phyloP scores from a whole-genome alignment of 2,329 filamentous ascomycete species.

The Xylariaceae sp. region DNA sequence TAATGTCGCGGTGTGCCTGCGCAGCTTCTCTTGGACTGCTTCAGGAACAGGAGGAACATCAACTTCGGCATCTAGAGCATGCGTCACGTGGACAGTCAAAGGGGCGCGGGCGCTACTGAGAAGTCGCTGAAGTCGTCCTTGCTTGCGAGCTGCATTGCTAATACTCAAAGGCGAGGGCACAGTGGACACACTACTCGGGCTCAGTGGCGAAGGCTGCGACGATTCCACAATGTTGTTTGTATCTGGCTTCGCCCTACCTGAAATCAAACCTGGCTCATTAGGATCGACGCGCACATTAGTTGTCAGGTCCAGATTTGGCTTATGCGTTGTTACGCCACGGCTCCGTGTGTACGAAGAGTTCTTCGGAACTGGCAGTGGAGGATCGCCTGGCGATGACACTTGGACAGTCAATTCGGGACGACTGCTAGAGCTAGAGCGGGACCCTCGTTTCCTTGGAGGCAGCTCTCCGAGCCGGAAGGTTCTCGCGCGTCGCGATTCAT shows the following conservation, averaged over 20 bases:
- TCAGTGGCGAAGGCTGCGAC: constrained; percentile 24
- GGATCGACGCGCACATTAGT: background rate
- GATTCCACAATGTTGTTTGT: constrained; percentile 6
- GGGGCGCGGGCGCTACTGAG: constrained; percentile 33
- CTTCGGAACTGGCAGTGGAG: constrained; percentile 34
- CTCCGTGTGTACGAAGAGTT: constrained; percentile 28
- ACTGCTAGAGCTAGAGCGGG: background rate
- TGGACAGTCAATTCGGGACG: background rate
- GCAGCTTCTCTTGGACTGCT: constrained; percentile 34
- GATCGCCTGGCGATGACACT: constrained; percentile 15
- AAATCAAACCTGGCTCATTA: background rate
- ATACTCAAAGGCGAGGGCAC: constrained; percentile 33
- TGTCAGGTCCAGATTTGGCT: background rate
- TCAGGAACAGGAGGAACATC: constrained; percentile 35
- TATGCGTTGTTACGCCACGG: too few relatives aligned
- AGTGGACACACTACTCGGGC: constrained; percentile 28
- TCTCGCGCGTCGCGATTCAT: constrained; percentile 1
- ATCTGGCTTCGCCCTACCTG: background rate
- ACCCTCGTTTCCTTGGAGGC: background rate
- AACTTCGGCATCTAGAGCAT: constrained; percentile 26
- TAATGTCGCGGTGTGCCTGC: constrained; percentile 32
- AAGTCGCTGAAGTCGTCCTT: constrained; percentile 38
- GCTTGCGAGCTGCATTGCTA: constrained; percentile 33
- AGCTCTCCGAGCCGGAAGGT: background rate
- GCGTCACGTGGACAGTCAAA: constrained; percentile 31